A percentile compares a stretch with the other conserved stretches of the same genome.
Conservation (phyloP, 495 filamentous ascomycete genomes). For the Neurospora sp. region DNA sequence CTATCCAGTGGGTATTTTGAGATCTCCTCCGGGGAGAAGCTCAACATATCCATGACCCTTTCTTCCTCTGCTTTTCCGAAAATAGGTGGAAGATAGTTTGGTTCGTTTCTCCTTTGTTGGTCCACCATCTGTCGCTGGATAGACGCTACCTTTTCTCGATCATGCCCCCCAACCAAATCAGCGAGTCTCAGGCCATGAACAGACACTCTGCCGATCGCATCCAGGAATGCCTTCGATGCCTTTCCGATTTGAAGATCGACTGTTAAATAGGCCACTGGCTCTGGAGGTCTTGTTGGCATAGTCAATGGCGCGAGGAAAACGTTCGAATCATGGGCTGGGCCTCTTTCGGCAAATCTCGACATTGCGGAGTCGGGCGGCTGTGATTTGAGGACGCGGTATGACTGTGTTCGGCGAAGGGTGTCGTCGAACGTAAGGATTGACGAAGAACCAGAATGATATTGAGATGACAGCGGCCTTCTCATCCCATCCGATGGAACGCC, state of each 20-base stretch:
- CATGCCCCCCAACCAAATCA: constrained; percentile 36
- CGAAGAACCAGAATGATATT: constrained; percentile 28
- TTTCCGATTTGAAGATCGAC: constrained; percentile 46
- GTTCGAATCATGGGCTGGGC: constrained; percentile 32
- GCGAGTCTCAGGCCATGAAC: constrained; percentile 33
- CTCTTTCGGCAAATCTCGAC: constrained; percentile 38
- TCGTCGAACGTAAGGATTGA: constrained; percentile 33
- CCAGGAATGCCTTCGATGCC: constrained; percentile 40
- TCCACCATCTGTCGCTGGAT: constrained; percentile 37
- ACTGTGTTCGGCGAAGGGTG: constrained; percentile 37
- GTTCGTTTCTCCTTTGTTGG: constrained; percentile 40
- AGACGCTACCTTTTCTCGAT: constrained; percentile 39
- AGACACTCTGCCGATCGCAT: constrained; percentile 35
- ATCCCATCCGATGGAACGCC: constrained; percentile 32
- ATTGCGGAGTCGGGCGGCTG: constrained; percentile 37
- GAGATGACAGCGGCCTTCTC: constrained; percentile 35
- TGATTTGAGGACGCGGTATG: constrained; percentile 51
- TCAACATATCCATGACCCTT: constrained; percentile 36
- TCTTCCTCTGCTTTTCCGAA: constrained; percentile 36
- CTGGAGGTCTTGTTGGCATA: constrained; percentile 29
- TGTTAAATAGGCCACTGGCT: constrained; percentile 45
- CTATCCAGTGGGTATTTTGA: constrained; percentile 34
- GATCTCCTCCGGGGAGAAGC: constrained; percentile 37
- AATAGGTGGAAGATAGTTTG: constrained; percentile 47
- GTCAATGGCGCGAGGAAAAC: constrained; percentile 36